These are phyloP conservation scores for Flaveria ramosissima DNA, from an alignment of 129 eudicot species.

Conservation along the genomic window DNA sequence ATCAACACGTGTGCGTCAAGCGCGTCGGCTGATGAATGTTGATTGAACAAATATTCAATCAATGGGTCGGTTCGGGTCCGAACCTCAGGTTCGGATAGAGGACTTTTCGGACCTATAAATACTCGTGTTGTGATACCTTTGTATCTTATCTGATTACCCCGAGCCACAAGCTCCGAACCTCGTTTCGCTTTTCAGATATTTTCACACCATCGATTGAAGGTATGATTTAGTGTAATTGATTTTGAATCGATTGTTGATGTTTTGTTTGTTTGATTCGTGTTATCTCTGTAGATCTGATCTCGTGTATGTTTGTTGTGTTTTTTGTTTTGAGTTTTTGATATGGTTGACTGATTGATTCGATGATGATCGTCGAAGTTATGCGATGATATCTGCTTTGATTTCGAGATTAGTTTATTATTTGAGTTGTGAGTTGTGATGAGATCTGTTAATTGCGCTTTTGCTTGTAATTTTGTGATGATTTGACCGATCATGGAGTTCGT, in stretches of 20 bases:
- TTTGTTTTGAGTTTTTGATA: neutral
- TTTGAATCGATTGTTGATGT: conserved; percentile 15
- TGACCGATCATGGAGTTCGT: neutral
- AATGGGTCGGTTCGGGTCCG: conserved; percentile 17
- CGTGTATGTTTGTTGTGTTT: neutral
- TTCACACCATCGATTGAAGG: conserved; percentile 28
- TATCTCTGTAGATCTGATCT: conserved; percentile 12
- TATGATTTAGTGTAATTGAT: conserved; percentile 16
- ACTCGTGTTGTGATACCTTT: neutral
- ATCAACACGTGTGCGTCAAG: conserved; percentile 30
- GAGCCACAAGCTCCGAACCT: conserved; percentile 37
- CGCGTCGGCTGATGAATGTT: conserved; percentile 36
- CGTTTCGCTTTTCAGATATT: conserved; percentile 34
- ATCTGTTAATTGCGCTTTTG: neutral
- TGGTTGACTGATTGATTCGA: conserved; percentile 10
- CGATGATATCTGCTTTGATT: neutral
- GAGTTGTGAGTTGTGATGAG: neutral
- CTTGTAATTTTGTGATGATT: neutral
- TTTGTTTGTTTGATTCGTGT: neutral
- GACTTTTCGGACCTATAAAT: conserved; percentile 28
- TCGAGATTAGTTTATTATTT: neutral
- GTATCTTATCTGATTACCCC: conserved; percentile 28
- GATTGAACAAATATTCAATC: neutral
- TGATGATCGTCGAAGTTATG: conserved; percentile 14
- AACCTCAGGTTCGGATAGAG: conserved; percentile 26